Evolutionary conservation across 257 asterid genomes (phyloP), one percentile per base, ranked within the genome.

Genomic region (Orobanche coerulescens): DNA sequence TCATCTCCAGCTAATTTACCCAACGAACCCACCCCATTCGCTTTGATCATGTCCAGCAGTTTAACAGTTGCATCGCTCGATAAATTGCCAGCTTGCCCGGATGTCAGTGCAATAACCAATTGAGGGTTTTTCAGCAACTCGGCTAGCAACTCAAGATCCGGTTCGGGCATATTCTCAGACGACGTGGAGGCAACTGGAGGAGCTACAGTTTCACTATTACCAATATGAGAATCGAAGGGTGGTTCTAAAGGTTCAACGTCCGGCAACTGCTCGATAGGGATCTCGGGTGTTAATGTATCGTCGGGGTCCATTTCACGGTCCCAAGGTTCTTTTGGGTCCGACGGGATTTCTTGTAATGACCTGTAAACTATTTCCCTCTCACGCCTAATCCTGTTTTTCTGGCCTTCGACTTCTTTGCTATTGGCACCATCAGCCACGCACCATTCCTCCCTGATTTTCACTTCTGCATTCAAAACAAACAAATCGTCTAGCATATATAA

Each of bases 221-320:
- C 66, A 52, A 67, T 49, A 10, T 61, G 51, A 24, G 52, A 26
- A 56, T 37, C 55, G 7, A 59, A 14, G 5, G 70, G 75, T 51
- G 84, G 34, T 76, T 80, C 94, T 1, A 74, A 19, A 14, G 67
- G 66, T 49, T 92, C 96, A 2, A 46, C 71, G 28, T 87, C 97
- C 0, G 97, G 97, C 62, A 83, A 78, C 71, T 85, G 99, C 59
- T 83, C 95, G 13, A 69, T 71, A 2, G 96, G 97, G 67, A 93
- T 81, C 75, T 78, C 76, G 0, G 85, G 82, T 47, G 96, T 93
- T 67, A 93, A 64, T 12, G 95, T 65, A 69, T 93, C 99, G 19
- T 93, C 99, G 28, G 81, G 79, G 73, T 87, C 97, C 83, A 89
- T 90, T 76, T 93, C 99, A 18, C 70, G 82, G 78, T 93, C 99